phyloP scores from a whole-genome alignment of 2,329 filamentous ascomycete genomes.

The Sordariomycetes sp. region DNA sequence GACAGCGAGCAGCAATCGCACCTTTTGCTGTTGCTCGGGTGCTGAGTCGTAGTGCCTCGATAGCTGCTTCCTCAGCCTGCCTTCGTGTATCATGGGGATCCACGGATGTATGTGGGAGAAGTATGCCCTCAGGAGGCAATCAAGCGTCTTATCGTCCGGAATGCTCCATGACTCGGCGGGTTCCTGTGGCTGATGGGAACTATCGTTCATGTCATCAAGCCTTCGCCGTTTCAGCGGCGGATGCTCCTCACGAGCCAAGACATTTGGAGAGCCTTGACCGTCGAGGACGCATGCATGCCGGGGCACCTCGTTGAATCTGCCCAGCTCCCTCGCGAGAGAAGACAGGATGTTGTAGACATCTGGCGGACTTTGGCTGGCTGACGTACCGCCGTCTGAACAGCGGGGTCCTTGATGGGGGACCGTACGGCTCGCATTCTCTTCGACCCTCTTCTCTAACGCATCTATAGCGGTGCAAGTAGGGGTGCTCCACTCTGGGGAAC shows the following conservation, averaged over 20 bases:
- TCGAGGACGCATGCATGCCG: neutral
- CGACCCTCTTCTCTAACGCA: neutral
- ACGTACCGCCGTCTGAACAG: neutral
- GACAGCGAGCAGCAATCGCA: constrained; percentile 19
- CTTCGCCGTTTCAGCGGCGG: neutral
- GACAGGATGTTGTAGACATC: neutral
- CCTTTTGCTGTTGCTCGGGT: constrained; percentile 8
- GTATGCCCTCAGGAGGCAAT: constrained; percentile 17
- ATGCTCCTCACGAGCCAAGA: neutral
- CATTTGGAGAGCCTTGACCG: neutral
- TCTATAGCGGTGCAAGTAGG: neutral
- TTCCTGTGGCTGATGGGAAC: neutral
- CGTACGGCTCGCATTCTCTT: neutral
- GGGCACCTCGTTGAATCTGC: neutral
- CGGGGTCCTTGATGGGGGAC: neutral
- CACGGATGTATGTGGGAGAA: constrained; percentile 22
- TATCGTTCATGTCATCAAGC: neutral
- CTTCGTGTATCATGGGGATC: constrained; percentile 22
- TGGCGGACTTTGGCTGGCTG: neutral
- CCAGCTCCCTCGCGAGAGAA: neutral
- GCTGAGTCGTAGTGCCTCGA: constrained; percentile 5
- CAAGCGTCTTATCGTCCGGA: constrained; percentile 9
- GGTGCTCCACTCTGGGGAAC: neutral
- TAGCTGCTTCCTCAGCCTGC: constrained; percentile 13
- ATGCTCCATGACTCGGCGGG: neutral